Conservation (phyloP, 345 rosid genomes). For the Rhizophora apiculata region DNA sequence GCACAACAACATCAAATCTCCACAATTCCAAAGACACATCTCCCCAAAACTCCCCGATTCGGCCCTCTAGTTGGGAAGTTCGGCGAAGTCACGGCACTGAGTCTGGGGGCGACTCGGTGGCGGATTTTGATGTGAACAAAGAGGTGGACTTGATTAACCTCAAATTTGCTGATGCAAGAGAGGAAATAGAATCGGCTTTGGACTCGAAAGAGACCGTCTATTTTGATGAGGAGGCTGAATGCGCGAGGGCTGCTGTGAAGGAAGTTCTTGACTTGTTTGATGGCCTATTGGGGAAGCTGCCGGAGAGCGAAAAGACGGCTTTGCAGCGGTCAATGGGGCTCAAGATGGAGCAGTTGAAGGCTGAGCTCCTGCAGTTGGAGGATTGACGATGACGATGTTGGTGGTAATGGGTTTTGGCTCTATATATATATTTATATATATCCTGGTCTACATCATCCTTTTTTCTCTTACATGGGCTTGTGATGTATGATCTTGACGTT, state of each 20-base stretch:
- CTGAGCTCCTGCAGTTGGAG: slow-evolving; percentile 77
- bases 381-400: slow-evolving; percentile 43
- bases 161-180: slow-evolving; percentile 93
- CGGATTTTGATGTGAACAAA: slow-evolving; percentile 51
- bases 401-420: slow-evolving; percentile 6
- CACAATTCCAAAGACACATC: neutral
- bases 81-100: slow-evolving; percentile 37
- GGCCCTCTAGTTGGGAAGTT: neutral
- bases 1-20: slow-evolving; percentile 9
- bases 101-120: slow-evolving; percentile 26
- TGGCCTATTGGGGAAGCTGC: slow-evolving; percentile 52
- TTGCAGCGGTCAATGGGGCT: slow-evolving; percentile 90
- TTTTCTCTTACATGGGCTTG: too few species aligned
- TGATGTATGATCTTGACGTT: too few species aligned
- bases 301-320: slow-evolving; percentile 55
- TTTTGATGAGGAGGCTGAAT: slow-evolving; percentile 94
- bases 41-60: slow-evolving; percentile 4
- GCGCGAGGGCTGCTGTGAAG: slow-evolving; percentile 71
- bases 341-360: slow-evolving; percentile 94
- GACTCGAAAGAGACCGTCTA: slow-evolving; percentile 92
- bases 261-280: slow-evolving; percentile 66
- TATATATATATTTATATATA: too few species aligned
- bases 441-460: neutral
- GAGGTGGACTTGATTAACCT: slow-evolving; percentile 81
- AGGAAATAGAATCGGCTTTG: slow-evolving; percentile 97